Percentiles rank a stretch among this genome's conserved stretches.
These are phyloP conservation scores for Botrytis squamosa DNA, from an alignment of 2,329 filamentous ascomycete species.

Conservation along the genomic window DNA sequence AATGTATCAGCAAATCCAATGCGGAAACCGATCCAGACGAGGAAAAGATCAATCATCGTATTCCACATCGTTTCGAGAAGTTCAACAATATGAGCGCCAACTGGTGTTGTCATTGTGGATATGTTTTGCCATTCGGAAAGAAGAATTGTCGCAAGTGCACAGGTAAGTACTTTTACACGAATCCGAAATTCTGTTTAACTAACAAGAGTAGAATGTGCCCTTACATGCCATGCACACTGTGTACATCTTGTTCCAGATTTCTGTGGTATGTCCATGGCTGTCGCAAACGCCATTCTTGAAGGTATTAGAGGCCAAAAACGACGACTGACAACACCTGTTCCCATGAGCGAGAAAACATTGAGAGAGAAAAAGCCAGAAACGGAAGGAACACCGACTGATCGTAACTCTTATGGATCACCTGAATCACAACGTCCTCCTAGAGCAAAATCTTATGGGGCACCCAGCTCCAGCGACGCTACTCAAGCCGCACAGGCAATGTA, in stretches of 20 bases:
- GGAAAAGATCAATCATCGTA: conserved; percentile 99
- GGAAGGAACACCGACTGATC: conserved; percentile 24
- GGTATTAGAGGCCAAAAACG: conserved; percentile 79
- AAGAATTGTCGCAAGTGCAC: conserved; percentile 93
- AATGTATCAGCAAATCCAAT: conserved; percentile 99
- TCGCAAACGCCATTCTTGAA: conserved; percentile 88
- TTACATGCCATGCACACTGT: conserved; percentile 88
- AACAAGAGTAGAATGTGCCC: conserved; percentile 68
- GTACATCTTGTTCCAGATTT: conserved; percentile 97
- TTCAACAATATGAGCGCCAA: conserved; percentile 98
- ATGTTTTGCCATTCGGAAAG: conserved; percentile 89
- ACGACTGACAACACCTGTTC: conserved; percentile 46
- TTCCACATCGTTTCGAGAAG: conserved; percentile 94
- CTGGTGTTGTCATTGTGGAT: conserved; percentile 99
- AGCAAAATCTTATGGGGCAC: conserved; percentile 41
- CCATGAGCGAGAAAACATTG: conserved; percentile 34
- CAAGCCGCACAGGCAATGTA: conserved; percentile 66
- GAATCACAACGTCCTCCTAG: conserved; percentile 36
- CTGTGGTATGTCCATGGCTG: conserved; percentile 98
- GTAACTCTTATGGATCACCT: conserved; percentile 35
- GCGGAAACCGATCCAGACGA: conserved; percentile 97
- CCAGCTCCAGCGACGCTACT: conserved; percentile 52
- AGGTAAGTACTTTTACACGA: conserved; percentile 51
- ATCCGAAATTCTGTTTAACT: conserved; percentile 34
- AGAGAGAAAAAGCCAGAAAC: conserved; percentile 33